These are phyloP conservation scores for Leishmania major DNA, from an alignment of 208 protist species.

Conservation along the genomic window DNA sequence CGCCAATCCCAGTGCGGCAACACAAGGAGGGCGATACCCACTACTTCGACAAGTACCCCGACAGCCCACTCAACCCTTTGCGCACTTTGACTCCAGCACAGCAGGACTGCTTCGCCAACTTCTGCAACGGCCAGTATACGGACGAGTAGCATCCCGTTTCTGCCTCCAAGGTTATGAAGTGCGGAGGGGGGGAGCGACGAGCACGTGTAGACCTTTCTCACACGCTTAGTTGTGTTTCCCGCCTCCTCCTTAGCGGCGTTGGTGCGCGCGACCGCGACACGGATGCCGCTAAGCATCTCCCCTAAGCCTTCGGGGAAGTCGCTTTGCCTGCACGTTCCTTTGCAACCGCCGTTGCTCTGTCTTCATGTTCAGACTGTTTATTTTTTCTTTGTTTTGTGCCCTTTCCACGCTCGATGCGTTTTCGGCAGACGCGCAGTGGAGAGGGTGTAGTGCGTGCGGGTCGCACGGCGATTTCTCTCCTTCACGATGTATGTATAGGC, in stretches of 20 bases:
- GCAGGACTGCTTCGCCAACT: conserved; percentile 89
- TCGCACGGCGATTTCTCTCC: not conserved
- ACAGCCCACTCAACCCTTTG: conserved; percentile 79
- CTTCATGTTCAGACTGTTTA: conserved; percentile 1
- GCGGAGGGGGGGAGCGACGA: not conserved
- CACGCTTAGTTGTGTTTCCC: conserved; percentile 1
- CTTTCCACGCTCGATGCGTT: conserved; percentile 8
- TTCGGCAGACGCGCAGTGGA: not conserved
- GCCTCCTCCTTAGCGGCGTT: not conserved
- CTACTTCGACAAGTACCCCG: conserved; percentile 93
- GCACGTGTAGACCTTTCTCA: not conserved
- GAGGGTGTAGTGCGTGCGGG: not conserved
- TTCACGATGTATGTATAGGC: conserved; percentile 14
- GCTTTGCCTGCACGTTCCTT: conserved; percentile 1
- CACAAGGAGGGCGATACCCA: conserved; percentile 80
- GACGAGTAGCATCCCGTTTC: conserved; percentile 37
- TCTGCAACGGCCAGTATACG: conserved; percentile 87
- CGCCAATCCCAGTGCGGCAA: conserved; percentile 86
- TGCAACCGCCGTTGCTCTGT: conserved; percentile 3
- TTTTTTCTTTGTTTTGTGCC: conserved; percentile 11
- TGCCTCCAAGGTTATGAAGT: not conserved
- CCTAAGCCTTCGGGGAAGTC: not conserved
- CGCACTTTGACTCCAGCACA: conserved; percentile 73
- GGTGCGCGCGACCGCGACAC: not conserved
- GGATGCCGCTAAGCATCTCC: not conserved